These are phyloP conservation scores for Acanthochlamys bracteata DNA, from an alignment of 106 monocot genomes.

Conservation along the genomic window DNA sequence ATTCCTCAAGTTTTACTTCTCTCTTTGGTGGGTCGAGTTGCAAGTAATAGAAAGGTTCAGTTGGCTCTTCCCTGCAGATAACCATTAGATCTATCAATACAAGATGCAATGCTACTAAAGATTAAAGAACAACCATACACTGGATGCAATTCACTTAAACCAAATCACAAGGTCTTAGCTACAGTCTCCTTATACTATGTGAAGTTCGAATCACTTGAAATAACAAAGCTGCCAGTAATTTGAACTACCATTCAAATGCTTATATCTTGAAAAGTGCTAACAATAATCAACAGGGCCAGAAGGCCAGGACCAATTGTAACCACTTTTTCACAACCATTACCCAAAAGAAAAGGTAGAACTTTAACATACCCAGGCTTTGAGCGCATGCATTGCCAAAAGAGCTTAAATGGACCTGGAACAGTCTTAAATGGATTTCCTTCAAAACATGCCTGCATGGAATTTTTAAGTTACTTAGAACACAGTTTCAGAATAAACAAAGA, in stretches of 20 bases:
- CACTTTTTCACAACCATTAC: neutral
- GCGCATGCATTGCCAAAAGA: constrained; percentile 90
- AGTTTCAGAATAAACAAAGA: neutral
- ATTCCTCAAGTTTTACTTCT: constrained; percentile 16
- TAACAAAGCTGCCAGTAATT: neutral
- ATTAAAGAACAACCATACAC: neutral
- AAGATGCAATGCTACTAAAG: neutral
- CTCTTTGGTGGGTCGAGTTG: constrained; percentile 76
- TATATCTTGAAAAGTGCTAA: neutral
- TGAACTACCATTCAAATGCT: neutral
- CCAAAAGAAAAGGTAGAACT: neutral
- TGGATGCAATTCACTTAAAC: neutral
- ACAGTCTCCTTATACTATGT: neutral
- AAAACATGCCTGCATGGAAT: constrained; percentile 70
- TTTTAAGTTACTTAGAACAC: neutral
- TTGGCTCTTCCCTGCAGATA: constrained; percentile 87
- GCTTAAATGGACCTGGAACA: constrained; percentile 95
- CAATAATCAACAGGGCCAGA: neutral
- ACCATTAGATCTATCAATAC: neutral
- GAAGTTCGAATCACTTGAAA: neutral
- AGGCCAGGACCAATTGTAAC: neutral
- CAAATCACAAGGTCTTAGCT: neutral
- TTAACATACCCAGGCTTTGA: constrained; percentile 87
- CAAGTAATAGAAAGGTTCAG: constrained; percentile 75
- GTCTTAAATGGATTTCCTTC: constrained; percentile 99